Conservation (phyloP, 2,329 filamentous ascomycete species). For the Thermothelomyces thermophilus region DNA sequence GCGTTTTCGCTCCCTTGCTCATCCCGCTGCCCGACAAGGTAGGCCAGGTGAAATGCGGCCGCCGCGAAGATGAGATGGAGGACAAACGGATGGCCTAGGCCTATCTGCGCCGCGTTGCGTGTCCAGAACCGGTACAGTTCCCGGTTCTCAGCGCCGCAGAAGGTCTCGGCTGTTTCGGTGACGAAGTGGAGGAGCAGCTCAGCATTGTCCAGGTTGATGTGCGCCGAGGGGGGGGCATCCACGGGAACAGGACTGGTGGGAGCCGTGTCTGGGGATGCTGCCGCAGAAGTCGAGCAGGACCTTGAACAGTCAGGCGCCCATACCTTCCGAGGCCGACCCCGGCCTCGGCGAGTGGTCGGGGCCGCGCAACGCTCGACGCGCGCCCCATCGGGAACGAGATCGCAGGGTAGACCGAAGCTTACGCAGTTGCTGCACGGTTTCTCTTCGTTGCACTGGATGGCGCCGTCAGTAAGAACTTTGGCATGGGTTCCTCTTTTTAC, state of each 20-base stretch:
- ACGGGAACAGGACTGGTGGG: neutral
- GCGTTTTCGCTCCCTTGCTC: too few relatives aligned
- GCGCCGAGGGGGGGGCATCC: neutral
- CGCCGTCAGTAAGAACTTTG: neutral
- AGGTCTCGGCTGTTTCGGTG: constrained; percentile 16
- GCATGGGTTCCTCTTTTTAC: too few relatives aligned
- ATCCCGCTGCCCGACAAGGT: neutral
- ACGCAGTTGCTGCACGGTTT: constrained; percentile 6
- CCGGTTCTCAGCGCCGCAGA: constrained; percentile 13
- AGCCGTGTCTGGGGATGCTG: too few relatives aligned
- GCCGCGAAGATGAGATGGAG: constrained; percentile 25
- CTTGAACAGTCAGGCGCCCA: neutral
- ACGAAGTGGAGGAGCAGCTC: constrained; percentile 27
- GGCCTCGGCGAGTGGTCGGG: neutral
- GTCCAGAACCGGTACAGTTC: constrained; percentile 18
- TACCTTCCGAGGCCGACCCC: constrained; percentile 2
- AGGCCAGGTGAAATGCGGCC: constrained; percentile 23
- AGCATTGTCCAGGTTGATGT: constrained; percentile 19
- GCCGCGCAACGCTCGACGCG: neutral
- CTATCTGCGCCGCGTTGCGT: constrained; percentile 20
- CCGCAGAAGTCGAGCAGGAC: neutral
- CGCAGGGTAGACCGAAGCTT: constrained; percentile 1
- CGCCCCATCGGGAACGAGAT: neutral
- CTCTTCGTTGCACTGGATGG: neutral
- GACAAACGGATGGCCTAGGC: constrained; percentile 23